Conservation (phyloP, 352 stramenopile genomes). For the Phytophthora pseudosyringae region DNA sequence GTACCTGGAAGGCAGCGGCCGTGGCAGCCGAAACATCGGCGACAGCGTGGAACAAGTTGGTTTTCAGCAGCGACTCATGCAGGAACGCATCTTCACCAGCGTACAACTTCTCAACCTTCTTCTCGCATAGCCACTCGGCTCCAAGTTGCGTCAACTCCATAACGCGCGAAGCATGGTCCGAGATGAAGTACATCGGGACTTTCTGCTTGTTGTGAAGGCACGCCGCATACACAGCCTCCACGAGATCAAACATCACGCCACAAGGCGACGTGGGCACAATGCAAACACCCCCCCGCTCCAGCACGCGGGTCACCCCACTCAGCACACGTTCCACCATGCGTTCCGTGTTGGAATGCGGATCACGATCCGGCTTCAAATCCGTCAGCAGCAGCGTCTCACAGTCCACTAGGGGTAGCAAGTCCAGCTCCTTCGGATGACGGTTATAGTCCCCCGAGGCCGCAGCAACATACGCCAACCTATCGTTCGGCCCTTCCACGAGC, state of each 20-base stretch:
- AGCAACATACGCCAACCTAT: slow-evolving; percentile 77
- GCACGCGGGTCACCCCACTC: slow-evolving; percentile 56
- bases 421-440: slow-evolving; percentile 83
- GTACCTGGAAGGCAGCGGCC: slow-evolving; percentile 65
- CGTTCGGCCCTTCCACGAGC: slow-evolving; percentile 73
- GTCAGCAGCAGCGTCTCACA: slow-evolving; percentile 83
- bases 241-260: slow-evolving; percentile 80
- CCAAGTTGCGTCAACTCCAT: slow-evolving; percentile 64
- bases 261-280: slow-evolving; percentile 65
- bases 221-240: slow-evolving; percentile 71
- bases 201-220: slow-evolving; percentile 56
- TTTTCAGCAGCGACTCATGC: slow-evolving; percentile 61
- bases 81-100: slow-evolving; percentile 74
- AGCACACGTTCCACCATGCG: slow-evolving; percentile 76
- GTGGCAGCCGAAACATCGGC: slow-evolving; percentile 48
- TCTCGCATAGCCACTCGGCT: slow-evolving; percentile 85
- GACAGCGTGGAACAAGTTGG: slow-evolving; percentile 57
- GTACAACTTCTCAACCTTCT: slow-evolving; percentile 84
- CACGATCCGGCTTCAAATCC: slow-evolving; percentile 76
- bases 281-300: slow-evolving; percentile 73
- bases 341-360: slow-evolving; percentile 75
- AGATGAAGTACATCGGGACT: slow-evolving; percentile 74
- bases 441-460: slow-evolving; percentile 85
- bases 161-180: slow-evolving; percentile 50
- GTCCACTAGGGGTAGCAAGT: slow-evolving; percentile 75